Conservation (phyloP, 768 basidiomycete genomes). For the Suillus weaverae region DNA sequence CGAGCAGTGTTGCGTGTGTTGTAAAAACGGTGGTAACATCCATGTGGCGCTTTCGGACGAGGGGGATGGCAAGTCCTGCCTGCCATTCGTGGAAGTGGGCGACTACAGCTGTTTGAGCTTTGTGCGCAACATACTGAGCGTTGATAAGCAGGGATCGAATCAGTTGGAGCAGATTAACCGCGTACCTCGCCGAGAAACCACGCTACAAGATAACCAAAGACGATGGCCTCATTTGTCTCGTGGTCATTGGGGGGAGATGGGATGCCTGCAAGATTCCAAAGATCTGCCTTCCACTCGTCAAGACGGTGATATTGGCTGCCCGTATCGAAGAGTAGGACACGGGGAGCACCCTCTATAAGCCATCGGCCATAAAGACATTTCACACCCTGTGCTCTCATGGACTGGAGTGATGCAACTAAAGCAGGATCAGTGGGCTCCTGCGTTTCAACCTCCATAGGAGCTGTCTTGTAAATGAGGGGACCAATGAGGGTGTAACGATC, state of each 20-base stretch:
- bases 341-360: constrained; percentile 97
- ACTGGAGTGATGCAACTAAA: constrained; percentile 70
- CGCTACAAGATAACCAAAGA: constrained; percentile 96
- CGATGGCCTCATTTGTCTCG: constrained; percentile 97
- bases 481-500: constrained; percentile 96
- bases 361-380: constrained; percentile 95
- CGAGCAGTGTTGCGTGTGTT: constrained; percentile 96
- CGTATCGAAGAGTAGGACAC: constrained; percentile 94
- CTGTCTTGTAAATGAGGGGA: constrained; percentile 97
- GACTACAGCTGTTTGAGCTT: constrained; percentile 83
- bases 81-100: constrained; percentile 99
- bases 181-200: constrained; percentile 99
- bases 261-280: constrained; percentile 98
- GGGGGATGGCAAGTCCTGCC: constrained; percentile 91
- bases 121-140: constrained; percentile 73
- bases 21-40: constrained; percentile 99
- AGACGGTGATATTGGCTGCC: constrained; percentile 82
- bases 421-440: constrained; percentile 85
- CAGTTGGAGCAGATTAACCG: constrained; percentile 18
- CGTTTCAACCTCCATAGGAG: constrained; percentile 97
- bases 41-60: constrained; percentile 94
- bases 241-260: constrained; percentile 95
- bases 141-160: background rate
- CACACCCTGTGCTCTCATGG: constrained; percentile 87
- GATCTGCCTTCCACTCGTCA: constrained; percentile 98